These are phyloP conservation scores for Panus rudis DNA, from an alignment of 768 basidiomycete species.

Conservation along the genomic window DNA sequence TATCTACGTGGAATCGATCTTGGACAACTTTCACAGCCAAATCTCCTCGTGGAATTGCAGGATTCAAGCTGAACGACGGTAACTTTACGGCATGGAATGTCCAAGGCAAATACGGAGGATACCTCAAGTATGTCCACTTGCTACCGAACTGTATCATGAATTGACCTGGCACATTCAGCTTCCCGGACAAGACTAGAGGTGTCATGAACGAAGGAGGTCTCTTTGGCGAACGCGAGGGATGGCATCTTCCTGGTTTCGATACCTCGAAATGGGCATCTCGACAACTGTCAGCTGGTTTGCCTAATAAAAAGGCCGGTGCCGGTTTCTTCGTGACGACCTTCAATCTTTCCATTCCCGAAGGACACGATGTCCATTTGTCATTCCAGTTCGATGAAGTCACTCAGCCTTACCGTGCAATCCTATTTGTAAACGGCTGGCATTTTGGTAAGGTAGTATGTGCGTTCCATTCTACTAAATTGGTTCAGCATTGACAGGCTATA, in stretches of 20 bases:
- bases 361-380: conserved; percentile 62
- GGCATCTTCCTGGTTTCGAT: conserved; percentile 53
- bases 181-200: conserved; percentile 54
- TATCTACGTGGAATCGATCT: neutral
- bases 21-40: conserved; percentile 32
- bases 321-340: conserved; percentile 82
- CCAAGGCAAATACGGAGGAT: conserved; percentile 40
- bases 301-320: conserved; percentile 52
- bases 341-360: conserved; percentile 48
- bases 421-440: conserved; percentile 88
- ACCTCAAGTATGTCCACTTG: conserved; percentile 27
- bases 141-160: neutral
- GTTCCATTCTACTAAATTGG: neutral
- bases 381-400: conserved; percentile 61
- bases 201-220: conserved; percentile 41
- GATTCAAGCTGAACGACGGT: conserved; percentile 62
- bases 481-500: neutral
- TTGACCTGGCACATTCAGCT: conserved; percentile 20
- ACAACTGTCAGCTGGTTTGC: conserved; percentile 52
- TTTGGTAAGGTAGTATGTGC: conserved; percentile 63
- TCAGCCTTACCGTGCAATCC: conserved; percentile 62
- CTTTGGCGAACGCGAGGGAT: conserved; percentile 36
- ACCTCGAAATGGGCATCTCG: conserved; percentile 52
- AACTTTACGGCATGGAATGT: conserved; percentile 36
- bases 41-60: conserved; percentile 72